Evolutionary conservation across 2,329 filamentous ascomycete genomes (phyloP).

Genomic region (Aspergillus pseudoglaucus): DNA sequence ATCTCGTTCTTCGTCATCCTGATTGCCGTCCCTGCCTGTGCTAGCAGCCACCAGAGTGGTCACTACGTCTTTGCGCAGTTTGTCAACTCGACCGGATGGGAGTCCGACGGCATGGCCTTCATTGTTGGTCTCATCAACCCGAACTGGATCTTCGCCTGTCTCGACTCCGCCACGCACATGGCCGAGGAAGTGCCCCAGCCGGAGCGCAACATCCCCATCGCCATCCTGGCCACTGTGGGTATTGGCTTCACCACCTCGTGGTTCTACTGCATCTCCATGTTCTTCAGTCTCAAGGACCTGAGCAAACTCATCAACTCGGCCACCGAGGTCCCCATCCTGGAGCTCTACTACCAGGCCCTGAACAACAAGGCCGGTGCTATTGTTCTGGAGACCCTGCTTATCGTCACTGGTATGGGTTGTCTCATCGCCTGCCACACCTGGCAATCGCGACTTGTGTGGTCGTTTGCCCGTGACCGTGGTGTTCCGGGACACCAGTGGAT

Average conservation of each 20-base stretch:
- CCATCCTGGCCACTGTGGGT: constrained; percentile 45
- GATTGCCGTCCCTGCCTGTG: constrained; percentile 42
- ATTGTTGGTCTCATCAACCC: constrained; percentile 49
- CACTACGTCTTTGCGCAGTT: constrained; percentile 48
- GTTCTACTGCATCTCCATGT: constrained; percentile 44
- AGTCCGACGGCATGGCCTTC: constrained; percentile 44
- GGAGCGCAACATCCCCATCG: constrained; percentile 45
- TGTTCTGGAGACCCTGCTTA: constrained; percentile 41
- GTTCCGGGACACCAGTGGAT: constrained; percentile 40
- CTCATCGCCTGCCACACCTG: constrained; percentile 45
- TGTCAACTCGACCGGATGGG: constrained; percentile 49
- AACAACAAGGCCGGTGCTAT: constrained; percentile 40
- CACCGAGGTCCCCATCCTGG: constrained; percentile 44
- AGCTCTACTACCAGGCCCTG: constrained; percentile 43
- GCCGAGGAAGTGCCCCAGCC: constrained; percentile 47
- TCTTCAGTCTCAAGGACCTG: constrained; percentile 46
- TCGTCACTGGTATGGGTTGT: constrained; percentile 44
- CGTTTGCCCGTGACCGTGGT: constrained; percentile 46
- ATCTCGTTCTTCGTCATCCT: constrained; percentile 45
- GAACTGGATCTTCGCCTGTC: constrained; percentile 47
- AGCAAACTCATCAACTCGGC: constrained; percentile 32
- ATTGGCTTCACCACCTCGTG: constrained; percentile 42
- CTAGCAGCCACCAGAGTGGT: constrained; percentile 41
- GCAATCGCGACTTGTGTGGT: constrained; percentile 47
- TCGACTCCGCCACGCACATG: constrained; percentile 47